Conservation (phyloP, 352 stramenopile species). For the Phytophthora multivora region DNA sequence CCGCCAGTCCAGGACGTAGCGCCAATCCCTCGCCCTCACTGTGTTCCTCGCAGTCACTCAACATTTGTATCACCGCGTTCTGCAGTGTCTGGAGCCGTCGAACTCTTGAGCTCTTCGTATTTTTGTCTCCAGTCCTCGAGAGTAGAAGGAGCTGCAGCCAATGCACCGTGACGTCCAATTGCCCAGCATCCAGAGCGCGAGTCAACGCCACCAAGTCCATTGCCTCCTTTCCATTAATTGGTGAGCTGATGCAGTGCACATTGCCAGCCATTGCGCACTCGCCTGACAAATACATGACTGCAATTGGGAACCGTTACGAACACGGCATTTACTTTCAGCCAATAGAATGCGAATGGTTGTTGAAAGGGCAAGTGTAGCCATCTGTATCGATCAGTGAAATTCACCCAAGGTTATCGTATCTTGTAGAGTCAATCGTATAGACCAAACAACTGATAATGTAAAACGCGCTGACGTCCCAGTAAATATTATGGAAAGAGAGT, state of each 20-base stretch:
- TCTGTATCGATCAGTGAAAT: too few relatives aligned
- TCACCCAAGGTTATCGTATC: too few relatives aligned
- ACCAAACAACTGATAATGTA: constrained; percentile 10
- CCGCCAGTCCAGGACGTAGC: constrained; percentile 23
- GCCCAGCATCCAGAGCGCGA: constrained; percentile 34
- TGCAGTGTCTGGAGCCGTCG: constrained; percentile 22
- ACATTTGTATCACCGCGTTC: constrained; percentile 19
- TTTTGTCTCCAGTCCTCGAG: constrained; percentile 5
- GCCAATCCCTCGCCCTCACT: constrained; percentile 2
- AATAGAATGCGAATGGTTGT: constrained; percentile 5
- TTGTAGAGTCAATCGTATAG: too few relatives aligned
- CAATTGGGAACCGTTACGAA: constrained; percentile 24
- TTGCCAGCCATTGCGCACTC: constrained; percentile 28
- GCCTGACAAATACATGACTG: constrained; percentile 2
- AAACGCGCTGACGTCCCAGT: constrained; percentile 37
- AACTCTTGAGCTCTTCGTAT: neutral
- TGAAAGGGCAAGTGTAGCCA: neutral
- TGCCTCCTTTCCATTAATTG: neutral
- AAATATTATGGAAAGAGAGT: constrained; percentile 45
- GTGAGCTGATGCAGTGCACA: neutral
- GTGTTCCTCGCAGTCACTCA: constrained; percentile 6
- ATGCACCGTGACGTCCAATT: constrained; percentile 47
- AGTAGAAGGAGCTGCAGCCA: constrained; percentile 45
- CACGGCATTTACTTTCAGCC: constrained; percentile 8
- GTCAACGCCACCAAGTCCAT: constrained; percentile 13